These are phyloP conservation scores for Jackrogersella multiformis DNA, from an alignment of 495 filamentous ascomycete species.

Conservation along the genomic window DNA sequence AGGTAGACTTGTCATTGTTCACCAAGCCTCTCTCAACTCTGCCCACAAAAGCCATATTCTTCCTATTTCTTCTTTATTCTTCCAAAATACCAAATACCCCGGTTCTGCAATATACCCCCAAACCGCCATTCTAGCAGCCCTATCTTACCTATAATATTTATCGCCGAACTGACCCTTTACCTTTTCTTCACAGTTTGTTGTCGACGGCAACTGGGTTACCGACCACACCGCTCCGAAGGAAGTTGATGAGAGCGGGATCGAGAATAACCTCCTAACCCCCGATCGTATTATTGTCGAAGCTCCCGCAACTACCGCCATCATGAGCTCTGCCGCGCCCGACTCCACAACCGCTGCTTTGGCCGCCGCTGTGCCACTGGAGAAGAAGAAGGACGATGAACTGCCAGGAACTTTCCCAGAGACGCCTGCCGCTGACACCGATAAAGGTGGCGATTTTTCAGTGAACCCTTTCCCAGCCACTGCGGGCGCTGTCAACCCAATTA, in stretches of 20 bases:
- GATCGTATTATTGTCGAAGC: constrained; percentile 68
- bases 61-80: constrained; percentile 6
- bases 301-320: constrained; percentile 59
- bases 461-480: constrained; percentile 81
- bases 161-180: constrained; percentile 24
- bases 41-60: constrained; percentile 8
- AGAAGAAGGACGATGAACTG: constrained; percentile 52
- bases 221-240: constrained; percentile 82
- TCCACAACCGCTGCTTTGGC: constrained; percentile 51
- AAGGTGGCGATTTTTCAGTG: constrained; percentile 64
- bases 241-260: constrained; percentile 76
- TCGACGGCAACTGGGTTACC: constrained; percentile 86
- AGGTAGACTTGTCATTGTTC: constrained; percentile 28
- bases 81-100: constrained; percentile 2
- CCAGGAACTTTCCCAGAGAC: constrained; percentile 87
- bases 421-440: constrained; percentile 60
- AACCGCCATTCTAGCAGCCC: constrained; percentile 3
- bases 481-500: constrained; percentile 81
- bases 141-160: constrained; percentile 6
- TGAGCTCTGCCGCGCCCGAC: constrained; percentile 53
- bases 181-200: constrained; percentile 75
- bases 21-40: constrained; percentile 7
- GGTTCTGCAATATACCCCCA: constrained; percentile 14
- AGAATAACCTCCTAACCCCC: constrained; percentile 87
- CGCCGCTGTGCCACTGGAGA: constrained; percentile 45